Evolutionary conservation across 2,329 filamentous ascomycete species (phyloP).

Genomic region (Ophiostoma australiae): DNA sequence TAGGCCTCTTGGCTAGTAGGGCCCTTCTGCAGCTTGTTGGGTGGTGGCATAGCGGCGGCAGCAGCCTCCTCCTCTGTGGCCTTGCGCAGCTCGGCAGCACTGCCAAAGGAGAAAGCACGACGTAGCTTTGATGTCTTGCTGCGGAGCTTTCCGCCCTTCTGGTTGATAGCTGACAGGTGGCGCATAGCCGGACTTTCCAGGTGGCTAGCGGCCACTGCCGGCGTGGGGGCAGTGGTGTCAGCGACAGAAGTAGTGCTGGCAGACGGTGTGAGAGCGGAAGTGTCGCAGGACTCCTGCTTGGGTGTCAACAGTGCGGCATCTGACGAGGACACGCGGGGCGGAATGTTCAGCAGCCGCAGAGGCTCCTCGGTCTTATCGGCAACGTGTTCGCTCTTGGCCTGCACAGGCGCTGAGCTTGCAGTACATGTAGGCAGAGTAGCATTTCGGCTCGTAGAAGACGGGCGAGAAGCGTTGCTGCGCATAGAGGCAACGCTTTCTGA

Average conservation of each 20-base stretch:
- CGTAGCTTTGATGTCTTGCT: conserved; percentile 83
- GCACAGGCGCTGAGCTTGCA: conserved; percentile 46
- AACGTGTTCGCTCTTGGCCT: conserved; percentile 34
- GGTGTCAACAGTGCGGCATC: neutral
- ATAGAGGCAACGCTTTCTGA: conserved; percentile 60
- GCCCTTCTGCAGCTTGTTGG: conserved; percentile 61
- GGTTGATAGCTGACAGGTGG: conserved; percentile 80
- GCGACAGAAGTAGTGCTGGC: neutral
- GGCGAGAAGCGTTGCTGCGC: conserved; percentile 55
- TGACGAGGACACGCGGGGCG: conserved; percentile 52
- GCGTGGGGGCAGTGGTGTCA: neutral
- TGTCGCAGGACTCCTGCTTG: neutral
- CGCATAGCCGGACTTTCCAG: conserved; percentile 68
- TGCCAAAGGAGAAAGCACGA: conserved; percentile 93
- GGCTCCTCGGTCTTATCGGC: conserved; percentile 50
- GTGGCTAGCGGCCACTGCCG: conserved; percentile 33
- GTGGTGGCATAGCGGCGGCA: conserved; percentile 35
- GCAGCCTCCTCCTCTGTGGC: conserved; percentile 57
- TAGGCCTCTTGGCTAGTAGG: conserved; percentile 59
- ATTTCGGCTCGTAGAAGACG: conserved; percentile 58
- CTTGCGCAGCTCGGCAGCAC: conserved; percentile 81
- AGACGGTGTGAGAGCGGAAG: neutral
- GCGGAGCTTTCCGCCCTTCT: conserved; percentile 70
- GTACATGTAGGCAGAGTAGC: conserved; percentile 47
- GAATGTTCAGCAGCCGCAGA: conserved; percentile 52